Base-by-base conservation (phyloP, 2,329 filamentous ascomycete species). In the Aspergillus jensenii region DNA sequence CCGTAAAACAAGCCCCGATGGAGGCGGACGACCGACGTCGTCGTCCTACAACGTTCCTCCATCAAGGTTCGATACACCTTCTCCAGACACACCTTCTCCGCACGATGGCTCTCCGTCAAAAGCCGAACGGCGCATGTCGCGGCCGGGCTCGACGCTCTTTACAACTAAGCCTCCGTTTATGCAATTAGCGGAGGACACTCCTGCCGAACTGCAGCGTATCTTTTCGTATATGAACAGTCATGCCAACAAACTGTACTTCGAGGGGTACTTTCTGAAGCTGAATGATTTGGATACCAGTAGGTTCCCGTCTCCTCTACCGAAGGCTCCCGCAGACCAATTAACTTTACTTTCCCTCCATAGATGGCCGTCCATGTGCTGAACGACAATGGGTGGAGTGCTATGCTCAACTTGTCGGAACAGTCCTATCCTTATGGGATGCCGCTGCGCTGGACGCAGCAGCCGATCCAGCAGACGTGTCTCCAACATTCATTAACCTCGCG, bases 331-430 rank as follows among this genome's bases (percentile, higher is more conserved):
- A 79, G 68, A 81, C 58, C 11, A 25, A 27, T 35, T 46, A 47
- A 44, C 21, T 14, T 52, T 55, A 3, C 9, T 37, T 37, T 37
- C 27, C 27, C 27, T 31, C 8, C 27, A 31, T 74, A 96, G 92
- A 93, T 76, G 95, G 95, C 51, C 88, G 89, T 62, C 90, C 92
- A 11, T 96, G 93, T 71, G 76, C 84, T 43, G 93, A 97, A 75
- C 84, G 95, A 67, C 90, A 87, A 63, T 99, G 95, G 95, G 90
- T 90, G 39, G 95, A 99, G 80, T 97, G 91, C 76, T 99, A 98
- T 77, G 93, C 93, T 44, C 95, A 98, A 73, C 86, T 99, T 15
- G 91, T 97, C 17, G 95, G 95, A 64, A 98, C 95, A 1, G 91
- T 98, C 15, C 79, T 99, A 57, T 97, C 95, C 6, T 79, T 98